Evolutionary conservation across 352 stramenopile genomes (phyloP), one percentile per base, ranked within the genome.

Genomic region (Pythium oligandrum): DNA sequence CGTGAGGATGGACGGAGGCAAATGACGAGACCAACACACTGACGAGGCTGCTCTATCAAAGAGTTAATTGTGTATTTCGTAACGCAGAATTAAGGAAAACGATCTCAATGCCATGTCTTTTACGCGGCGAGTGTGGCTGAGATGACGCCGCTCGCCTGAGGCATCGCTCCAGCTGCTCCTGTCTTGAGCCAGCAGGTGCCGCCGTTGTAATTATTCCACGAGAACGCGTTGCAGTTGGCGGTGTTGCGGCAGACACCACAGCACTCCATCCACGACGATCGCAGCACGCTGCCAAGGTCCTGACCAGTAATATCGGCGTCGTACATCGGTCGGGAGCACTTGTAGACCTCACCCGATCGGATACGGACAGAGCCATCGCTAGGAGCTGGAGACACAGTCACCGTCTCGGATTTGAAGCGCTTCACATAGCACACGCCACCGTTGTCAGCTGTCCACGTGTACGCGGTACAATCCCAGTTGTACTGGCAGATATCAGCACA

Each of bases 161-260:
- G 17, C 17, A 26, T 26, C 17, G 17, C 17, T 26, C 17, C 17
- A 26, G 17, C 38, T 42, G 38, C 38, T 12, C 38, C 38, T 12
- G 38, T 42, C 51, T 86, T 83, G 11, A 83, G 54, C 55, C 61
- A 83, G 47, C 73, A 81, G 2, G 66, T 78, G 5, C 73, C 73
- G 8, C 63, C 54, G 36, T 73, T 77, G 57, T 67, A 66, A 42
- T 68, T 68, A n/a, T 43, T 76, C 74, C 74, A 84, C 0, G 70
- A 48, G 40, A 44, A 48, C 26, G 40, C 48, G 35, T 5, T 12
- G 36, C 48, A 56, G 6, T 6, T 38, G 6, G 32, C 6, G 17
- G 45, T 39, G 6, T 39, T 12, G 10, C 10, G 31, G 33, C 26
- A 51, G 4, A 35, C 10, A n/a, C 9, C 33, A 36, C 33, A 51